These are phyloP conservation scores for Neospora caninum DNA, from an alignment of 169 alveolate species.

Conservation along the genomic window DNA sequence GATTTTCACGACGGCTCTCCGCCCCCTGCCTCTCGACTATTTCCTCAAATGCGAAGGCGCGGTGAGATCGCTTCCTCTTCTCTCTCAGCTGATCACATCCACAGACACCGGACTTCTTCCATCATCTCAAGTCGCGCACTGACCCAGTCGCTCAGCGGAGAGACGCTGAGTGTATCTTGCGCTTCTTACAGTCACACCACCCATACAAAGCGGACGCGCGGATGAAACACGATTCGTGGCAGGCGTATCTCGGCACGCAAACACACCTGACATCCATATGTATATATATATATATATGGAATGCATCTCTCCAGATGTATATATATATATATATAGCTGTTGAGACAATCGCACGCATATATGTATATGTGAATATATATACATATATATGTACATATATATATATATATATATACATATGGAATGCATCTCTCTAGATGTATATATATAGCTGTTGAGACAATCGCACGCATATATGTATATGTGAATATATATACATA, in stretches of 20 bases:
- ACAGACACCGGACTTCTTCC: not conserved
- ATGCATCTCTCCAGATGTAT: not conserved
- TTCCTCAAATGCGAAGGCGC: conserved; percentile 51
- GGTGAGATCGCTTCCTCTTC: not conserved
- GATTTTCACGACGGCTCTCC: conserved; percentile 77
- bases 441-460: not conserved
- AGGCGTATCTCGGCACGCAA: no score
- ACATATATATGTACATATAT: not conserved
- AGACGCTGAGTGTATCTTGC: no score
- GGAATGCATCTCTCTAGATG: not conserved
- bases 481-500: not conserved
- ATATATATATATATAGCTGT: not conserved
- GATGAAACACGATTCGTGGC: no score
- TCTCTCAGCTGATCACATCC: not conserved
- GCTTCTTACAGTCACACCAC: no score
- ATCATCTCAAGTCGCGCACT: not conserved
- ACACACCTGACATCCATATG: no score
- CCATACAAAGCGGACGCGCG: no score
- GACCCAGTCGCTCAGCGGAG: not conserved
- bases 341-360: not conserved
- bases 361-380: not conserved
- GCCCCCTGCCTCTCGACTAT: conserved; percentile 81
- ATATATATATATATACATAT: conserved; percentile 1
- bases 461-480: not conserved
- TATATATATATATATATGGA: no score